Percentiles rank a stretch among this genome's conserved stretches.
phyloP scores from a whole-genome alignment of 352 stramenopile species.

The Phytophthora lateralis region DNA sequence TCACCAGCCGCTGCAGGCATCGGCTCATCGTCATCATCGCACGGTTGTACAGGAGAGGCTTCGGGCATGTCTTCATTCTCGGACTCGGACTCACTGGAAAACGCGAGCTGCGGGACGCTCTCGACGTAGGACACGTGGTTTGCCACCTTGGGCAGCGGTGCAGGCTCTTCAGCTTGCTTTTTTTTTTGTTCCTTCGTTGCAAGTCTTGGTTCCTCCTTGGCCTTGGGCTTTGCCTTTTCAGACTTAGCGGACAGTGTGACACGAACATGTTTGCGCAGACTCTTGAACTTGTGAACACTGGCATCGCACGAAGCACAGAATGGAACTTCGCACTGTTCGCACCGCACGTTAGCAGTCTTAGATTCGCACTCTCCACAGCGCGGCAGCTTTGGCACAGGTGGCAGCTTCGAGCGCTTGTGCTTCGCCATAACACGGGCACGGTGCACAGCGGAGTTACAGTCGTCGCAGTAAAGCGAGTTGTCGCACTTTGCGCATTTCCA shows the following conservation, averaged over 20 bases:
- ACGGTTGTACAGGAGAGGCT: background rate
- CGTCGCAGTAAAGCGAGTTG: constrained; percentile 65
- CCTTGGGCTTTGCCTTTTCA: constrained; percentile 21
- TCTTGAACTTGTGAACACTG: constrained; percentile 79
- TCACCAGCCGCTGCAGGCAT: constrained; percentile 6
- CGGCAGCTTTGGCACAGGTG: constrained; percentile 33
- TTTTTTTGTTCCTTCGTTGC: constrained; percentile 22
- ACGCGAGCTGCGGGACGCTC: constrained; percentile 60
- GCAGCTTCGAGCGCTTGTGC: constrained; percentile 52
- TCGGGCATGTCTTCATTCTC: constrained; percentile 35
- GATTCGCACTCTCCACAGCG: constrained; percentile 63
- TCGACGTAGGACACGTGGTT: constrained; percentile 47
- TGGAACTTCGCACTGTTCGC: constrained; percentile 61
- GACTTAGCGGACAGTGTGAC: constrained; percentile 11
- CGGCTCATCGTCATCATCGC: constrained; percentile 20
- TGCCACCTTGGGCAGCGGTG: constrained; percentile 11
- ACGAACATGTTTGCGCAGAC: constrained; percentile 55
- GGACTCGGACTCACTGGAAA: constrained; percentile 52
- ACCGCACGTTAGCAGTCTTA: constrained; percentile 42
- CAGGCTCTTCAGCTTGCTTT: constrained; percentile 12
- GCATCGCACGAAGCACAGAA: constrained; percentile 63
- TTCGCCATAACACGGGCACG: constrained; percentile 66
- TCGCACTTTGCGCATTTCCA: constrained; percentile 70
- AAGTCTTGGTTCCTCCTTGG: constrained; percentile 15
- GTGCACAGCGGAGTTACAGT: constrained; percentile 63